These are phyloP conservation scores for Ophiocordyceps sinensis DNA, from an alignment of 2,329 filamentous ascomycete species.

Conservation along the genomic window DNA sequence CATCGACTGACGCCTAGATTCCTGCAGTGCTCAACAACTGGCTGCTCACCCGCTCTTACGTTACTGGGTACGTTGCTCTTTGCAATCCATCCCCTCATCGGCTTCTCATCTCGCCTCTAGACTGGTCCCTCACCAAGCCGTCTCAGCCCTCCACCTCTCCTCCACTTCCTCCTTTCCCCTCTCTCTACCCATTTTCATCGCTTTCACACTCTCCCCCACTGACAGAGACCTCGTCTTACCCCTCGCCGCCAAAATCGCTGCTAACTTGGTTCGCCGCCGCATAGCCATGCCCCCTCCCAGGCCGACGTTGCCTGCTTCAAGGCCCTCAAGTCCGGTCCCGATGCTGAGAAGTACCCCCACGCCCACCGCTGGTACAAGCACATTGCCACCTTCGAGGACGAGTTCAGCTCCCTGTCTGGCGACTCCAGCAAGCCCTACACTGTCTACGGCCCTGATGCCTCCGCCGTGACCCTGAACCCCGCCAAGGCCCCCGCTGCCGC, in stretches of 20 bases:
- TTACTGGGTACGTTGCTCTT: conserved; percentile 52
- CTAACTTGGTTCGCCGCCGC: background rate
- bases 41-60: conserved; percentile 60
- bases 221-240: too few relatives aligned
- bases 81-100: background rate
- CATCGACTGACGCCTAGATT: background rate
- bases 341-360: conserved; percentile 78
- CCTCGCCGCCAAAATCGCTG: too few relatives aligned
- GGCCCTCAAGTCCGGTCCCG: conserved; percentile 62
- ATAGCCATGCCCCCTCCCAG: conserved; percentile 58
- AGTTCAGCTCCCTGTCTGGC: conserved; percentile 82
- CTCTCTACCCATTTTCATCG: too few relatives aligned
- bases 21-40: conserved; percentile 49
- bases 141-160: background rate
- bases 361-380: conserved; percentile 99
- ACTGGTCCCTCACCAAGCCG: background rate
- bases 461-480: conserved; percentile 68
- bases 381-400: conserved; percentile 80
- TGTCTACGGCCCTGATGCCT: conserved; percentile 75
- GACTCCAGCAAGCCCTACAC: conserved; percentile 82
- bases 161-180: too few relatives aligned
- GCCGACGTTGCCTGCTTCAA: conserved; percentile 95
- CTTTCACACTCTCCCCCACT: too few relatives aligned
- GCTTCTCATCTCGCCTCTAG: background rate
- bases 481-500: conserved; percentile 62